phyloP scores from a whole-genome alignment of 2,329 filamentous ascomycete genomes.

The Aureobasidium sp. region DNA sequence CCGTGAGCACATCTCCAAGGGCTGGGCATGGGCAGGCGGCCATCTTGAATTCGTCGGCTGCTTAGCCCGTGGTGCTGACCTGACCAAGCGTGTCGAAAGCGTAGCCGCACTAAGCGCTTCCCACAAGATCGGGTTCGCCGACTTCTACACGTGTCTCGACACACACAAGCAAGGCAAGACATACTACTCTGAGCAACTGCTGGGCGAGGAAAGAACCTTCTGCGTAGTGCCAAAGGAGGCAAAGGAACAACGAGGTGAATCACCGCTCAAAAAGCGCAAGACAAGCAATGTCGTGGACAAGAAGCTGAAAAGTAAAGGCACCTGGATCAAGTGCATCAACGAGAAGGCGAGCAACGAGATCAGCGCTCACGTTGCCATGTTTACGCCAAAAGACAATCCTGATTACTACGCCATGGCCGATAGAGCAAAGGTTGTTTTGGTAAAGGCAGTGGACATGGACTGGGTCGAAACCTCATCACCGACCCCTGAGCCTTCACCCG shows the following conservation, averaged over 20 bases:
- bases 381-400: conserved; percentile 63
- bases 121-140: conserved; percentile 68
- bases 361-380: conserved; percentile 74
- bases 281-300: conserved; percentile 24
- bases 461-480: conserved; percentile 26
- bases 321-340: conserved; percentile 69
- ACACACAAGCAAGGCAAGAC: conserved; percentile 47
- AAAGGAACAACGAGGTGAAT: conserved; percentile 17
- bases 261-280: conserved; percentile 21
- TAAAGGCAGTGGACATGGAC: conserved; percentile 47
- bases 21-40: conserved; percentile 75
- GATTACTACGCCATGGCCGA: conserved; percentile 62
- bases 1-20: conserved; percentile 68
- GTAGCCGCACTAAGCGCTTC: conserved; percentile 60
- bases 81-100: conserved; percentile 64
- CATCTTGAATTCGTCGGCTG: conserved; percentile 93
- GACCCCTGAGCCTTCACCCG: not conserved
- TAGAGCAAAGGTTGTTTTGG: conserved; percentile 58
- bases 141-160: conserved; percentile 81
- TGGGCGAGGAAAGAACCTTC: conserved; percentile 74
- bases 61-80: conserved; percentile 73
- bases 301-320: conserved; percentile 34
- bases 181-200: conserved; percentile 49
- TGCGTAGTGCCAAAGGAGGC: conserved; percentile 67
- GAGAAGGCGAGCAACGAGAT: conserved; percentile 73